Conservation (phyloP, 1,284 basidiomycete species). For the Moesziomyces sp. region DNA sequence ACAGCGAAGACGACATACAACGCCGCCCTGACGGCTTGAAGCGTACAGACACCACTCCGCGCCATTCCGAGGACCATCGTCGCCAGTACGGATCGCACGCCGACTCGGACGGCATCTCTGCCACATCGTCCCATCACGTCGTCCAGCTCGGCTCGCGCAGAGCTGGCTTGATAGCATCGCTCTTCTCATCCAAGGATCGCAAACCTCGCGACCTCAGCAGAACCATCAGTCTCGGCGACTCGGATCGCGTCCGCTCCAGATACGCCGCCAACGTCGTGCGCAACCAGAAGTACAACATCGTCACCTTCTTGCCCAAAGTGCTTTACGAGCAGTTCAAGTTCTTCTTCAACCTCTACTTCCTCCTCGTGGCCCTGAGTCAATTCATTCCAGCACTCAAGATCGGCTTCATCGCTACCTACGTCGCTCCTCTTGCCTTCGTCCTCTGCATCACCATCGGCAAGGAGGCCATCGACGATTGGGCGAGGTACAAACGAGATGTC, state of each 20-base stretch:
- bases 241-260: constrained; percentile 48
- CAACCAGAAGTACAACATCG: constrained; percentile 96
- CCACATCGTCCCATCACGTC: constrained; percentile 7
- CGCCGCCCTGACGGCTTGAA: constrained; percentile 9
- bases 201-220: constrained; percentile 31
- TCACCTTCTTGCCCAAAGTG: constrained; percentile 94
- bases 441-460: constrained; percentile 96
- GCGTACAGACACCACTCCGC: constrained; percentile 17
- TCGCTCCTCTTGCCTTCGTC: constrained; percentile 95
- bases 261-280: constrained; percentile 83
- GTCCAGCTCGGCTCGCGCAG: constrained; percentile 30
- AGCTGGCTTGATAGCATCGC: constrained; percentile 30
- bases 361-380: constrained; percentile 94
- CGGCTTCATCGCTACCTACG: constrained; percentile 96
- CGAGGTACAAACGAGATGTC: constrained; percentile 86
- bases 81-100: constrained; percentile 35
- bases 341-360: constrained; percentile 99
- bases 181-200: constrained; percentile 28
- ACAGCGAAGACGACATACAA: constrained; percentile 22
- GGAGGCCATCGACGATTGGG: constrained; percentile 97
- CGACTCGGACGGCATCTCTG: constrained; percentile 19
- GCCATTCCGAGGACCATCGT: constrained; percentile 42
- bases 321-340: constrained; percentile 99
- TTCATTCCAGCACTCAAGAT: constrained; percentile 97
- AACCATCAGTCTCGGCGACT: constrained; percentile 36